Conservation (phyloP, 2,329 filamentous ascomycete species). For the Penicillium palitans region DNA sequence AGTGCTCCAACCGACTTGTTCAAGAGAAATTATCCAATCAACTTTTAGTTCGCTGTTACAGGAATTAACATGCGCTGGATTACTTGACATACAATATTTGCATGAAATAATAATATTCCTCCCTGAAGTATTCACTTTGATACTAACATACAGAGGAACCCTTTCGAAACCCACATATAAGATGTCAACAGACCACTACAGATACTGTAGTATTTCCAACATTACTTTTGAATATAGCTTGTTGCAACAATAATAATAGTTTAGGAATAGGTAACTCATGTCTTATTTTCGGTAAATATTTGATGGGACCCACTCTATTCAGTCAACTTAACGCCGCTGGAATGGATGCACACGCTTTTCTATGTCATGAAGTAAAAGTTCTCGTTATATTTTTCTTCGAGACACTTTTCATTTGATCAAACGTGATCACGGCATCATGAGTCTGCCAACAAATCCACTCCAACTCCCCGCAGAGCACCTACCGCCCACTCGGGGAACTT, state of each 20-base stretch:
- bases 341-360: neutral
- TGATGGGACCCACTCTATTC: neutral
- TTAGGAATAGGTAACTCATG: neutral
- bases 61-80: neutral
- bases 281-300: neutral
- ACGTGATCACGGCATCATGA: conserved; percentile 7
- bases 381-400: neutral
- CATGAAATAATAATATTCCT: neutral
- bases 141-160: neutral
- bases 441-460: conserved; percentile 65
- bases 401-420: neutral
- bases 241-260: no score
- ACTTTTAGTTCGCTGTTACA: neutral
- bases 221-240: neutral
- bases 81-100: neutral
- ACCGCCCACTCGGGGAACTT: conserved; percentile 84
- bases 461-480: conserved; percentile 73
- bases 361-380: neutral
- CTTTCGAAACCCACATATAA: neutral
- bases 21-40: neutral
- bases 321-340: neutral
- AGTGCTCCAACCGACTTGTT: neutral
- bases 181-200: neutral
- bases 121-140: neutral
- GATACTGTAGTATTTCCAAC: no score